A percentile compares a stretch with the other conserved stretches of the same genome.
Evolutionary conservation across 371 early-diverging fungal genomes (phyloP).

Genomic region (Smittium culicis): DNA sequence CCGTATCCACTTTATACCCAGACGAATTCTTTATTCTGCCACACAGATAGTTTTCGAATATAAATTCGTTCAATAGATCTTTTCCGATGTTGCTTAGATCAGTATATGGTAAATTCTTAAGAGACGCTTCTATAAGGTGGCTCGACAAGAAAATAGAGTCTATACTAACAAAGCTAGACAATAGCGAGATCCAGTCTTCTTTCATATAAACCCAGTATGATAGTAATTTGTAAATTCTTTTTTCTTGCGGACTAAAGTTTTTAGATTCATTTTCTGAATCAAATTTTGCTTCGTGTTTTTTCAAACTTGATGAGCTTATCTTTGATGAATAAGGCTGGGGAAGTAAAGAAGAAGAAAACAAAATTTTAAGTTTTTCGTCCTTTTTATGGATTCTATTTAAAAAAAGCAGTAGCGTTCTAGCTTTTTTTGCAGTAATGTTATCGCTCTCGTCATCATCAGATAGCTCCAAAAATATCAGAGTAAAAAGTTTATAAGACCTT

Average conservation of each 20-base stretch:
- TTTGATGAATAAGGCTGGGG: slow-evolving; percentile 1
- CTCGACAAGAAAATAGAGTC: not conserved
- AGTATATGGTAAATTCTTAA: not conserved
- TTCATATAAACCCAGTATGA: not conserved
- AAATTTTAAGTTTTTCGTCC: slow-evolving; percentile 24
- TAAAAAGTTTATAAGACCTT: slow-evolving; percentile 28
- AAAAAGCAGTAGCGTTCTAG: slow-evolving; percentile 18
- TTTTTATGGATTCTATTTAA: slow-evolving; percentile 24
- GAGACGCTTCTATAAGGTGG: not conserved
- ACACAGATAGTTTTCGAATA: not conserved
- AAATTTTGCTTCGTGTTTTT: not conserved
- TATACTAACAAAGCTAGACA: not conserved
- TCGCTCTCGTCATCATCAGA: slow-evolving; percentile 12
- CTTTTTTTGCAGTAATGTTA: slow-evolving; percentile 20
- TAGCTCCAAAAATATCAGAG: slow-evolving; percentile 19
- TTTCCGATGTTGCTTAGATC: not conserved
- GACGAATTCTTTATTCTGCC: too few relatives aligned
- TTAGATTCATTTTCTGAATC: slow-evolving; percentile 11
- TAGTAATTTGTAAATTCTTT: slow-evolving; percentile 1
- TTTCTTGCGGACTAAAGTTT: slow-evolving; percentile 14
- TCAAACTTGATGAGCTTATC: not conserved
- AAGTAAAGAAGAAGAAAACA: slow-evolving; percentile 15
- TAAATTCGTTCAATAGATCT: not conserved
- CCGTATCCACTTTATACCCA: too few relatives aligned
- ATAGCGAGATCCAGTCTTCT: not conserved